Conservation (phyloP, 441 rosid species). For the Adansonia grandidieri region DNA sequence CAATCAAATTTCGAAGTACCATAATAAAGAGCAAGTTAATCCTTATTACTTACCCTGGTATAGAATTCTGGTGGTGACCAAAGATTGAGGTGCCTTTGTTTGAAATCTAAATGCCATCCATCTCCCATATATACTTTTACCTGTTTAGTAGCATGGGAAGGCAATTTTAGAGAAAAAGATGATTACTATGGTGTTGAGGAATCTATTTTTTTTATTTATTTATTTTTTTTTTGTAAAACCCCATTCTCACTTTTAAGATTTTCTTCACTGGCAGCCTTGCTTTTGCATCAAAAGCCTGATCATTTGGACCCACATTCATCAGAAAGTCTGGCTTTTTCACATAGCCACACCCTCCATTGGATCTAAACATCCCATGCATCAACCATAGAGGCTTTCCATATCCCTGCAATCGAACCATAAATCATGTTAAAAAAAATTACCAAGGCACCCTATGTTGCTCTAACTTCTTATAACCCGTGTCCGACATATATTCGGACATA, state of each 20-base stretch:
- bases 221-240: constrained; percentile 21
- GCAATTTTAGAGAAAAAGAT: neutral
- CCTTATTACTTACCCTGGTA: constrained; percentile 41
- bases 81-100: constrained; percentile 40
- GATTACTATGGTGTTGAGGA: neutral
- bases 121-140: constrained; percentile 62
- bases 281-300: constrained; percentile 57
- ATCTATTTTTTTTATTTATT: neutral
- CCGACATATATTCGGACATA: no score
- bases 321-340: constrained; percentile 66
- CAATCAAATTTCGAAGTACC: neutral
- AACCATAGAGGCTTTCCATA: constrained; percentile 60
- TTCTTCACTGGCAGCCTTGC: constrained; percentile 49
- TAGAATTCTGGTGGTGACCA: constrained; percentile 66
- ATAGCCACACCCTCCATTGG: constrained; percentile 73
- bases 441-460: no score
- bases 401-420: constrained; percentile 40
- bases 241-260: constrained; percentile 62
- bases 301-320: constrained; percentile 50
- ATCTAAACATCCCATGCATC: constrained; percentile 80
- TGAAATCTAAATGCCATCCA: constrained; percentile 61
- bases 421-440: neutral
- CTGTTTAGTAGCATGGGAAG: constrained; percentile 31
- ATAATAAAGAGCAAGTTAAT: neutral
- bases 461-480: no score